Conservation (phyloP, 345 rosid species). For the Melaleuca alternifolia region DNA sequence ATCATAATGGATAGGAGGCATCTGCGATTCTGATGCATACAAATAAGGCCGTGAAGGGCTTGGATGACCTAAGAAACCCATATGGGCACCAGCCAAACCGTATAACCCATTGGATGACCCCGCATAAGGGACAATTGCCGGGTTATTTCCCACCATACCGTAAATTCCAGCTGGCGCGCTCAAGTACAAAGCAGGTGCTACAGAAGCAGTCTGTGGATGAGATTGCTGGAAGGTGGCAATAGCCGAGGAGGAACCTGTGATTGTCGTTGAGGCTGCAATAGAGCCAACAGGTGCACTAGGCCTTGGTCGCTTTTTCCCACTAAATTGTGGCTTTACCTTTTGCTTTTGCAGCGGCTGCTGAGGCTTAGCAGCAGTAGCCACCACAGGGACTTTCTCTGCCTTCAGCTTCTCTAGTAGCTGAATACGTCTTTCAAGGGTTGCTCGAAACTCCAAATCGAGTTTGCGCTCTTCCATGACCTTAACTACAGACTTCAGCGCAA, state of each 20-base stretch:
- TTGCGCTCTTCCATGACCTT: slow-evolving; percentile 45
- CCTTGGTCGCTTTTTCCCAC: slow-evolving; percentile 31
- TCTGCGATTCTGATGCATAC: slow-evolving; percentile 14
- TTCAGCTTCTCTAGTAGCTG: slow-evolving; percentile 53
- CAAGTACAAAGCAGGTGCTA: slow-evolving; percentile 5
- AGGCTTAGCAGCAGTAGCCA: slow-evolving; percentile 3
- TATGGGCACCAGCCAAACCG: slow-evolving; percentile 22
- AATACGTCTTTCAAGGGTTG: slow-evolving; percentile 30
- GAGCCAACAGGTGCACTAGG: neutral
- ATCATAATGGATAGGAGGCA: slow-evolving; percentile 26
- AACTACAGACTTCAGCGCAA: slow-evolving; percentile 44
- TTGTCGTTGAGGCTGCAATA: slow-evolving; percentile 2
- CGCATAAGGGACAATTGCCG: slow-evolving; percentile 19
- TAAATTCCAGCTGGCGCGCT: slow-evolving; percentile 20
- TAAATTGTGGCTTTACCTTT: slow-evolving; percentile 3
- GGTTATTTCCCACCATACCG: slow-evolving; percentile 22
- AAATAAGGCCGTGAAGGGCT: slow-evolving; percentile 12
- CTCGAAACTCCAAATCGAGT: slow-evolving; percentile 42
- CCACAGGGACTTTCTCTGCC: neutral
- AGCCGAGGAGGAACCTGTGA: slow-evolving; percentile 14
- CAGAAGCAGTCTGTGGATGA: slow-evolving; percentile 27
- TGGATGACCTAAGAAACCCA: slow-evolving; percentile 23
- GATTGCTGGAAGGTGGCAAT: slow-evolving; percentile 21
- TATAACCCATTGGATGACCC: slow-evolving; percentile 26
- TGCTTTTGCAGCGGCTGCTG: neutral